These are phyloP conservation scores for Suillus lakei DNA, from an alignment of 768 basidiomycete species.

Conservation along the genomic window DNA sequence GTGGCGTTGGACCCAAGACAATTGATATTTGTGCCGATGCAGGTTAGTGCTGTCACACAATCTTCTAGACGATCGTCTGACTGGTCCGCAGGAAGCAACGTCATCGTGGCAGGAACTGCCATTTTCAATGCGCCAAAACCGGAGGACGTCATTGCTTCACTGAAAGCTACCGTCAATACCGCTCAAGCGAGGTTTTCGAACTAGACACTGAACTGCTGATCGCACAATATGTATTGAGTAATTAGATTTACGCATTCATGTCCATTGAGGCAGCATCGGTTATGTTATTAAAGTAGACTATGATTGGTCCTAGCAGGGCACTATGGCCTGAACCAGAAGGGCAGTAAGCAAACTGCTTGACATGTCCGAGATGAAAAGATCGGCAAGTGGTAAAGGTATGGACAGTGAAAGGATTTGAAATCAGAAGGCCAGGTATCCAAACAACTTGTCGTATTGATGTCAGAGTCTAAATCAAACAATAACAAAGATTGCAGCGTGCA, in stretches of 20 bases:
- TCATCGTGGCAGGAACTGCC: constrained; percentile 97
- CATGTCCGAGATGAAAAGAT: constrained; percentile 23
- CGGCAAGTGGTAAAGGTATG: constrained; percentile 23
- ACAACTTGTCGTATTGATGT: constrained; percentile 28
- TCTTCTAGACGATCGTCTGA: constrained; percentile 7
- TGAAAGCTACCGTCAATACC: constrained; percentile 72
- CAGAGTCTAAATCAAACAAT: constrained; percentile 37
- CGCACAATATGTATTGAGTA: constrained; percentile 1
- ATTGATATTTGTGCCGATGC: constrained; percentile 88
- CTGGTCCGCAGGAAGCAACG: constrained; percentile 79
- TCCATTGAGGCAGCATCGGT: constrained; percentile 3
- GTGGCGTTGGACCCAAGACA: constrained; percentile 93
- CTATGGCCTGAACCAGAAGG: constrained; percentile 19
- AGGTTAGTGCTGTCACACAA: constrained; percentile 48
- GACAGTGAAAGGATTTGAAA: constrained; percentile 28
- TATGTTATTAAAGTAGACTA: constrained; percentile 31
- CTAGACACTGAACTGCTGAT: background rate
- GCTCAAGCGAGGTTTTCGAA: constrained; percentile 58
- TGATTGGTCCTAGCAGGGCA: constrained; percentile 27
- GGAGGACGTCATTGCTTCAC: constrained; percentile 69
- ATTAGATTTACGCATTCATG: constrained; percentile 3
- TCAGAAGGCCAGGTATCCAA: constrained; percentile 29
- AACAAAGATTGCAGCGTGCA: constrained; percentile 25
- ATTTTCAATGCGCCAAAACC: constrained; percentile 87
- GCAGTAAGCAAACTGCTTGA: constrained; percentile 19